Percentiles rank a stretch among this genome's conserved stretches.
Evolutionary conservation across 371 early-diverging fungal species (phyloP).

Genomic region (Umbelopsis sp.): DNA sequence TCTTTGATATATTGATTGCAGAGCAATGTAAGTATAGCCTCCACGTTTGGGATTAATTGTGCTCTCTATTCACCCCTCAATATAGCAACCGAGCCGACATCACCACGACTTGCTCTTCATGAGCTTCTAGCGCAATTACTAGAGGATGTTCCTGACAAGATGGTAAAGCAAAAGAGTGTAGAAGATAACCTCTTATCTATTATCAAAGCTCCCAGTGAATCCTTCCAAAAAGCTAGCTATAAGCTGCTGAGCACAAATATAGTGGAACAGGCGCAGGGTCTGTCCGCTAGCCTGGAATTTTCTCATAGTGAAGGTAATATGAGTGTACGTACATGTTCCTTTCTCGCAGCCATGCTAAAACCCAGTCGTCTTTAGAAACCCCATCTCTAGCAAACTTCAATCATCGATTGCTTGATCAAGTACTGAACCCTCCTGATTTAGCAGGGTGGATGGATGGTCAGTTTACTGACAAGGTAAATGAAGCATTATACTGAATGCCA

Average conservation of each 20-base stretch:
- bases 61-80: not conserved
- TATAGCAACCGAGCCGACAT: conserved; percentile 3
- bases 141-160: conserved; percentile 35
- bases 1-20: conserved; percentile 21
- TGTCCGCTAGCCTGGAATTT: conserved; percentile 57
- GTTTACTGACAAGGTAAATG: conserved; percentile 27
- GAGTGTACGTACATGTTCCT: not conserved
- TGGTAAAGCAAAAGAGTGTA: not conserved
- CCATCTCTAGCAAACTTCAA: not conserved
- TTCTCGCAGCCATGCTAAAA: not conserved
- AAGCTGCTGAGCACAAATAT: conserved; percentile 43
- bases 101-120: conserved; percentile 35
- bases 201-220: conserved; percentile 30
- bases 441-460: conserved; percentile 26
- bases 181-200: not conserved
- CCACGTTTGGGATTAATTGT: not conserved
- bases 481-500: not conserved
- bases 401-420: conserved; percentile 22
- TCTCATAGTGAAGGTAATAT: conserved; percentile 32
- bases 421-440: conserved; percentile 37
- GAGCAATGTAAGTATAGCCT: conserved; percentile 21
- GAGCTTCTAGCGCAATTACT: conserved; percentile 35
- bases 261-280: conserved; percentile 43
- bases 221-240: conserved; percentile 52
- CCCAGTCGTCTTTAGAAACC: not conserved